Base-by-base conservation (phyloP, 441 rosid genomes). In the Pelargonium citronellum region DNA sequence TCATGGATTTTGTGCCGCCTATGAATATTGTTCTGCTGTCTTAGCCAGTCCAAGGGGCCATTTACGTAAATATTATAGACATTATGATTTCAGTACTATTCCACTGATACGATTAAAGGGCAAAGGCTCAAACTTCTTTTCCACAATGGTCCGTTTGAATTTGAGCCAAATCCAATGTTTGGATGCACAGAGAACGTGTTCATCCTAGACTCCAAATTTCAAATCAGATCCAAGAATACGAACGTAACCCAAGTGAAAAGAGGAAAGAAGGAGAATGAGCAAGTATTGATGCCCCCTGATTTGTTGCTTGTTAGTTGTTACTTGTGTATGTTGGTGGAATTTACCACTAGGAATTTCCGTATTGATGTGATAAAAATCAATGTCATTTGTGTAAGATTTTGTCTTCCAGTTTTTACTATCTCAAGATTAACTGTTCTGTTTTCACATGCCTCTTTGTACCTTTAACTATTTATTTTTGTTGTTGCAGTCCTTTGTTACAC, bases 401-500 rank as follows among this genome's bases (percentile, higher is more conserved):
- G 17, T 7, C 17, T 19, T 15, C 16, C 60, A 15, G 7, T 16
- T 15, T 53, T 53, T 19, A 53, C 7, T 16, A 55, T 24, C 24
- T 7, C 7, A 24, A 55, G 10, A 55, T 16, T 55, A 55, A 16
- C 60, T 55, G 11, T 55, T 16, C 17, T 55, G 9, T 17, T 16
- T 5, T 15, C 20, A 55, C 61, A 69, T 44, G 67, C 51, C 30
- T 58, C 15, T 22, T 37, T 60, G 24, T 67, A 46, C 19, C 71
- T 64, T 62, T 63, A 63, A 57, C 68, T 61, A 61, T 63, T 75
- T 37, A 51, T 67, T 69, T 27, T 73, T 11, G 41, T 66, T 49
- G 68, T 17, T 86, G 84, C 89, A 91, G 95, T 81, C 88, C 34
- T 85, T 92, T 75, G 92, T 92, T 20, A 87, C 97, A 0, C 93